These are phyloP conservation scores for Boletus sp. DNA, from an alignment of 768 basidiomycete genomes.

Conservation along the genomic window DNA sequence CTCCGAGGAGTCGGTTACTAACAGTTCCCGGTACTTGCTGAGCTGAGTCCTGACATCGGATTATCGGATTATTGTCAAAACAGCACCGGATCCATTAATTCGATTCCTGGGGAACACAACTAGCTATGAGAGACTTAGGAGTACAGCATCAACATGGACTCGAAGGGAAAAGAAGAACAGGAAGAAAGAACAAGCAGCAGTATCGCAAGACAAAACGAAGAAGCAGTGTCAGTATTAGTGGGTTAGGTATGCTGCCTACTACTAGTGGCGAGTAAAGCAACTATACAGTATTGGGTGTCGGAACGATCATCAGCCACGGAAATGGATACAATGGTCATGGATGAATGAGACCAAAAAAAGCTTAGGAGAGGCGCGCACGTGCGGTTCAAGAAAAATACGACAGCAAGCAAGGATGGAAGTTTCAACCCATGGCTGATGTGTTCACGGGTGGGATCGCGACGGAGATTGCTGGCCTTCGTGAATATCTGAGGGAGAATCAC, in stretches of 20 bases:
- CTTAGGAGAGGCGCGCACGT: conserved; percentile 13
- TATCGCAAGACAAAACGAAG: conserved; percentile 4
- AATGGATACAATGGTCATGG: conserved; percentile 33
- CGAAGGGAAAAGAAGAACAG: background rate
- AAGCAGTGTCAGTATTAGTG: conserved; percentile 23
- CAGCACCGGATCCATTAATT: conserved; percentile 4
- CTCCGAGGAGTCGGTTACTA: conserved; percentile 9
- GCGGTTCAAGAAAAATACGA: conserved; percentile 12
- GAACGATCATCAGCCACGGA: conserved; percentile 17
- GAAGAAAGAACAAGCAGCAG: background rate
- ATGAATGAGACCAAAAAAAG: background rate
- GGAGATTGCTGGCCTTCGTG: conserved; percentile 32
- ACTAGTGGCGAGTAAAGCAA: conserved; percentile 24
- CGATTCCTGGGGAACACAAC: conserved; percentile 3
- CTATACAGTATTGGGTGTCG: conserved; percentile 23
- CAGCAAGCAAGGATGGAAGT: background rate
- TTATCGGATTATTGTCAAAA: background rate
- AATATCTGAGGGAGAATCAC: conserved; percentile 33
- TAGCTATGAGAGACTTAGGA: conserved; percentile 2
- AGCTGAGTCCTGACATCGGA: background rate
- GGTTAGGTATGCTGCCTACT: conserved; percentile 27
- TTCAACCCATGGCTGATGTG: background rate
- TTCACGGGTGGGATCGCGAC: conserved; percentile 21
- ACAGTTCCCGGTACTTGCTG: background rate
- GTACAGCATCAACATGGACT: conserved; percentile 7